These are phyloP conservation scores for Hanseniaspora hatyaiensis DNA, from an alignment of 805 yeast genomes.

Conservation along the genomic window DNA sequence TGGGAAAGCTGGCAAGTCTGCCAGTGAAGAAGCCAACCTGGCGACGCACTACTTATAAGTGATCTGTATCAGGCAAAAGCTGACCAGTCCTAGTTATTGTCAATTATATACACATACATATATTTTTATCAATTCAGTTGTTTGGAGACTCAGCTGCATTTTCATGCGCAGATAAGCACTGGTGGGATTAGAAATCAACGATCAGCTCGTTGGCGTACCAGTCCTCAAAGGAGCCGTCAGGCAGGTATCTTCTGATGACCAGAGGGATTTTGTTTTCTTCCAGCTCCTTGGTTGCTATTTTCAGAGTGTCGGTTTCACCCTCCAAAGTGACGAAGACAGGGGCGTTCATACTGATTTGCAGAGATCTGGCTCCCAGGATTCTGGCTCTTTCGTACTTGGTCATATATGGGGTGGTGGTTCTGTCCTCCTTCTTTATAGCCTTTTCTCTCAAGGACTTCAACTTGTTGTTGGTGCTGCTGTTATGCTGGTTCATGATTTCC, in stretches of 20 bases:
- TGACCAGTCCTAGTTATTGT: too few species aligned
- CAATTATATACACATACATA: too few species aligned
- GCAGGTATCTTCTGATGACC: constrained; percentile 88
- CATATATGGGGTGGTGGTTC: constrained; percentile 97
- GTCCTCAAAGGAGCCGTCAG: constrained; percentile 94
- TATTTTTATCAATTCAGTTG: too few species aligned
- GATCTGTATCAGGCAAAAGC: too few species aligned
- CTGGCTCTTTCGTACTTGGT: constrained; percentile 97
- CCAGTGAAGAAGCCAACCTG: too few species aligned
- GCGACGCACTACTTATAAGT: too few species aligned
- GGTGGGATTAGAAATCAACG: constrained; percentile 70
- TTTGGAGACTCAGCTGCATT: too few species aligned
- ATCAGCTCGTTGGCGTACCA: constrained; percentile 98
- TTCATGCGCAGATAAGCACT: too few species aligned
- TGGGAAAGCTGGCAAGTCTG: too few species aligned
- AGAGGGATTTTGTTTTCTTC: constrained; percentile 90
- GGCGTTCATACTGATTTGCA: constrained; percentile 95
- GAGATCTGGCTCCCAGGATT: constrained; percentile 91
- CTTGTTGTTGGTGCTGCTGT: constrained; percentile 28
- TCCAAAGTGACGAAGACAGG: constrained; percentile 96
- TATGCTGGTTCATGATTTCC: constrained; percentile 23
- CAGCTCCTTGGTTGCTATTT: constrained; percentile 93
- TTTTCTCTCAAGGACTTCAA: constrained; percentile 62
- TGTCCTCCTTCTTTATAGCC: constrained; percentile 77
- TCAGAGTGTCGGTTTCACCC: constrained; percentile 97